Conservation (phyloP, 345 rosid genomes). For the Dimocarpus longan region DNA sequence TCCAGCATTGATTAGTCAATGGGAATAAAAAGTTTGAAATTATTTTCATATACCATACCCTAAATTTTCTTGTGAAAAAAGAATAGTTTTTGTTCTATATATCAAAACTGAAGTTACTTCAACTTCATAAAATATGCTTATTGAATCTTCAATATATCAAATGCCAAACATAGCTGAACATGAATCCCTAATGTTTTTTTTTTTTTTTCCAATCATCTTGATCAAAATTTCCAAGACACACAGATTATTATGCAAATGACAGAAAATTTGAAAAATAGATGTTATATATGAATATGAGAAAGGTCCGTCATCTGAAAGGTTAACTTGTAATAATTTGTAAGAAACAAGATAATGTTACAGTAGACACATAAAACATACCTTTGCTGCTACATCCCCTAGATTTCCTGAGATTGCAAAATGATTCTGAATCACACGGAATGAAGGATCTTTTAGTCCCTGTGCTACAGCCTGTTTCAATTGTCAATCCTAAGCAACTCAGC, state of each 20-base stretch:
- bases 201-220: neutral
- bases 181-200: neutral
- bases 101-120: neutral
- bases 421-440: conserved; percentile 88
- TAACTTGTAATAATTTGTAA: neutral
- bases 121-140: no score
- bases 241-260: neutral
- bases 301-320: neutral
- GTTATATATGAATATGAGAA: neutral
- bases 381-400: conserved; percentile 94
- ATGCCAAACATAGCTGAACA: neutral
- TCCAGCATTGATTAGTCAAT: neutral
- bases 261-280: neutral
- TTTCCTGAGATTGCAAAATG: conserved; percentile 89
- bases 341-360: neutral
- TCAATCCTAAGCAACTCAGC: conserved; percentile 9
- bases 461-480: conserved; percentile 75
- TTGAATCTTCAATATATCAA: neutral
- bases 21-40: neutral
- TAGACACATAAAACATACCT: conserved; percentile 49
- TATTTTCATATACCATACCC: neutral
- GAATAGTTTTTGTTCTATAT: neutral
- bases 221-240: neutral
- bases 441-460: conserved; percentile 94
- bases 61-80: neutral